Evolutionary conservation across 805 yeast species (phyloP).

Genomic region (Wickerhamiella galacta): DNA sequence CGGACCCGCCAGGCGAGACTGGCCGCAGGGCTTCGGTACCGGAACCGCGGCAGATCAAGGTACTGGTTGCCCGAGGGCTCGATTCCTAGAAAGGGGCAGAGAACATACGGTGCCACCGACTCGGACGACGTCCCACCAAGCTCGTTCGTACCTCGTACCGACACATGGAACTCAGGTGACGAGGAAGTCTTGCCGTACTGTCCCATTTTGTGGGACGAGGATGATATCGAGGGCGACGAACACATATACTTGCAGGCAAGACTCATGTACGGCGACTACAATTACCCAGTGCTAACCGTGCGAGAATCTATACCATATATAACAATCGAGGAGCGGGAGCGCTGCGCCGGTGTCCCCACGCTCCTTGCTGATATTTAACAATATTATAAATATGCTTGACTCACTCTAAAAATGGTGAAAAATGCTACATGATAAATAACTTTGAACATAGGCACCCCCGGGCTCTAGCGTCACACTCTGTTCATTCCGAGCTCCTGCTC

Average conservation of each 20-base stretch:
- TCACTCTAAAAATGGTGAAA: too few relatives aligned
- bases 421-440: too few relatives aligned
- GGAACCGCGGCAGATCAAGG: conserved; percentile 57
- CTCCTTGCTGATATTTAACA: background rate
- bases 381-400: conserved; percentile 1
- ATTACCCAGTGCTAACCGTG: conserved; percentile 27
- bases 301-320: conserved; percentile 15
- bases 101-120: too few relatives aligned
- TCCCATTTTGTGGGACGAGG: conserved; percentile 6
- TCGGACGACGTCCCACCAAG: too few relatives aligned
- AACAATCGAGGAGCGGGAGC: conserved; percentile 11
- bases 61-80: conserved; percentile 50
- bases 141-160: background rate
- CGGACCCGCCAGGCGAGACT: conserved; percentile 49
- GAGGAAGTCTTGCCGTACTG: conserved; percentile 1
- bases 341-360: background rate
- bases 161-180: background rate
- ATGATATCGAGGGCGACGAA: conserved; percentile 20
- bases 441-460: too few relatives aligned
- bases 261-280: conserved; percentile 26
- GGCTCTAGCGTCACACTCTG: background rate
- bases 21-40: conserved; percentile 69
- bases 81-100: too few relatives aligned
- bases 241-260: conserved; percentile 21
- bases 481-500: conserved; percentile 19